Evolutionary conservation across 352 stramenopile genomes (phyloP).

Genomic region (Globisporangium emineosum): DNA sequence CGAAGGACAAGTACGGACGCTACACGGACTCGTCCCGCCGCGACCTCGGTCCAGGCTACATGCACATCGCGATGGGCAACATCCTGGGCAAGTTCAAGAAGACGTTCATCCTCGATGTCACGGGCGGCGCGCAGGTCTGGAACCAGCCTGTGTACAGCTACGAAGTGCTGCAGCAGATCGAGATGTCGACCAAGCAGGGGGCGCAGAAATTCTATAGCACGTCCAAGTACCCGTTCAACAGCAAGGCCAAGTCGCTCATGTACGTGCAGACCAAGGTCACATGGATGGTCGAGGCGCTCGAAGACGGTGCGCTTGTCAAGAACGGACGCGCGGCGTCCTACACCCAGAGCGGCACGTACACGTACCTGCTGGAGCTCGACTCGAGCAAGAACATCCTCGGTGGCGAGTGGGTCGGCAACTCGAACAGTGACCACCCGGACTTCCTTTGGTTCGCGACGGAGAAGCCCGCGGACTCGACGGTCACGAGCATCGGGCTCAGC

Average conservation of each 20-base stretch:
- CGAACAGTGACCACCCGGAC: constrained; percentile 15
- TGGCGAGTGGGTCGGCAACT: constrained; percentile 20
- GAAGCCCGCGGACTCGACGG: constrained; percentile 11
- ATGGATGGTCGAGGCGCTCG: constrained; percentile 31
- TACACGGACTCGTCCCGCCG: constrained; percentile 17
- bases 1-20: constrained; percentile 17
- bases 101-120: constrained; percentile 21
- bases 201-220: constrained; percentile 39
- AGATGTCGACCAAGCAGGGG: constrained; percentile 30
- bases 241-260: constrained; percentile 32
- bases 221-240: constrained; percentile 52
- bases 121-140: constrained; percentile 34
- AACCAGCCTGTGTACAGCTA: constrained; percentile 61
- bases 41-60: constrained; percentile 13
- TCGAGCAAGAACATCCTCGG: constrained; percentile 15
- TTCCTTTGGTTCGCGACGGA: constrained; percentile 14
- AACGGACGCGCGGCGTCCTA: constrained; percentile 8
- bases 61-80: constrained; percentile 20
- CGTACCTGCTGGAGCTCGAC: constrained; percentile 22
- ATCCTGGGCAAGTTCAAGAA: constrained; percentile 17
- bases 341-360: constrained; percentile 14
- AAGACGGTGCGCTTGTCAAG: constrained; percentile 15
- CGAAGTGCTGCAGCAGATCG: constrained; percentile 24
- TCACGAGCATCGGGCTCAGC: constrained; percentile 13
- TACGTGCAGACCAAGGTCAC: constrained; percentile 41